These are phyloP conservation scores for Haematococcus lacustris DNA, from an alignment of 139 green algal species.

Conservation along the genomic window DNA sequence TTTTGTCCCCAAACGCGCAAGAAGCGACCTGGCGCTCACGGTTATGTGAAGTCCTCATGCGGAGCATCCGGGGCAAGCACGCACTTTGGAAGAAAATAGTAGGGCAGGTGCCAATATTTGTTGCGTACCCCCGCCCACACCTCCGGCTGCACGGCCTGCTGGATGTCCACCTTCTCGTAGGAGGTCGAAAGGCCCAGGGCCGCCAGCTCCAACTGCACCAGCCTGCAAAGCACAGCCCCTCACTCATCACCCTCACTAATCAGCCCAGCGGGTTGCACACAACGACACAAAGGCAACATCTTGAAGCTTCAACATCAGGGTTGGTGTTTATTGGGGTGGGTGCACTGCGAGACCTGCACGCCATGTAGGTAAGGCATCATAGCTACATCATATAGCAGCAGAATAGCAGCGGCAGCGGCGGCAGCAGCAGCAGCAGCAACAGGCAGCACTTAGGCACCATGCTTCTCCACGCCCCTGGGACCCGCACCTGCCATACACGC, in stretches of 20 bases:
- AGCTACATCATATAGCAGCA: too few relatives aligned
- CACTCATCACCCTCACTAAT: background rate
- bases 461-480: background rate
- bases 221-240: conserved; percentile 23
- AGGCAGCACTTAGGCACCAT: background rate
- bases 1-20: too few relatives aligned
- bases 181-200: conserved; percentile 52
- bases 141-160: conserved; percentile 37
- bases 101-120: conserved; percentile 61
- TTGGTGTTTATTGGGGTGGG: background rate
- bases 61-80: too few relatives aligned
- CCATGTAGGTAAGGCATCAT: too few relatives aligned
- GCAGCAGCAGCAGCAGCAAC: too few relatives aligned
- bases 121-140: conserved; percentile 75
- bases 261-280: background rate
- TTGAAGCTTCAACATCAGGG: too few relatives aligned
- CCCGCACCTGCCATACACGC: conserved; percentile 59
- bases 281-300: too few relatives aligned
- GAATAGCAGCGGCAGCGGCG: too few relatives aligned
- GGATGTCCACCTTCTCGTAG: conserved; percentile 64
- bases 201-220: conserved; percentile 54
- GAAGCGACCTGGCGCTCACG: too few relatives aligned
- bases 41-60: too few relatives aligned
- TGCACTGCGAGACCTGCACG: background rate
- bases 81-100: conserved; percentile 11